Evolutionary conservation across 148 eudicot genomes (phyloP).

Genomic region (Bassia scoparia): DNA sequence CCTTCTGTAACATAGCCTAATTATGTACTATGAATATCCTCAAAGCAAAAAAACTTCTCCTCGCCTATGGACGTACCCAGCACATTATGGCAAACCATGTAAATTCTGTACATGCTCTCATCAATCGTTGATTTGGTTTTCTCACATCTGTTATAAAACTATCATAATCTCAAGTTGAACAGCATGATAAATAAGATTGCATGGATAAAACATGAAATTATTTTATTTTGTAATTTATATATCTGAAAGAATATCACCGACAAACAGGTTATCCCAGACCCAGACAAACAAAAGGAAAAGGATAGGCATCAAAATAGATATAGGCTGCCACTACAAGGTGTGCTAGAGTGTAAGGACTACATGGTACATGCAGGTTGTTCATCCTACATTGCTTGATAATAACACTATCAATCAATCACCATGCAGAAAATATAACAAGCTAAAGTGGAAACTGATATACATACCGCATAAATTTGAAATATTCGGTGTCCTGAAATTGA

Average conservation of each 20-base stretch:
- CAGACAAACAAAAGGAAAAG: not conserved
- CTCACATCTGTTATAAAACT: too few species aligned
- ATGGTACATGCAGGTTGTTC: not conserved
- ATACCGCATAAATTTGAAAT: constrained; percentile 83
- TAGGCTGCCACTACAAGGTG: not conserved
- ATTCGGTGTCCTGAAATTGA: constrained; percentile 70
- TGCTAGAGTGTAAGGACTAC: not conserved
- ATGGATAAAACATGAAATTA: too few species aligned
- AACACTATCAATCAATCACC: not conserved
- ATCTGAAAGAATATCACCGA: not conserved
- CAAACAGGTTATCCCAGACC: not conserved
- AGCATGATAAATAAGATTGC: too few species aligned
- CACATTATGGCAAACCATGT: too few species aligned
- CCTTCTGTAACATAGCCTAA: too few species aligned
- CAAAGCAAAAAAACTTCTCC: too few species aligned
- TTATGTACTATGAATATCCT: too few species aligned
- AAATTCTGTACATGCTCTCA: too few species aligned
- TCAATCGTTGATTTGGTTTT: too few species aligned
- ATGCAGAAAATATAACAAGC: not conserved
- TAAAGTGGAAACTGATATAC: constrained; percentile 17
- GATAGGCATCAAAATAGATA: not conserved
- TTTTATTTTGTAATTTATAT: too few species aligned
- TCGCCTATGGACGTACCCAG: too few species aligned
- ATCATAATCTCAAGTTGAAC: too few species aligned
- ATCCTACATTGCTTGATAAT: not conserved